These are phyloP conservation scores for Aspergillus ostianus DNA, from an alignment of 495 filamentous ascomycete genomes.

Conservation along the genomic window DNA sequence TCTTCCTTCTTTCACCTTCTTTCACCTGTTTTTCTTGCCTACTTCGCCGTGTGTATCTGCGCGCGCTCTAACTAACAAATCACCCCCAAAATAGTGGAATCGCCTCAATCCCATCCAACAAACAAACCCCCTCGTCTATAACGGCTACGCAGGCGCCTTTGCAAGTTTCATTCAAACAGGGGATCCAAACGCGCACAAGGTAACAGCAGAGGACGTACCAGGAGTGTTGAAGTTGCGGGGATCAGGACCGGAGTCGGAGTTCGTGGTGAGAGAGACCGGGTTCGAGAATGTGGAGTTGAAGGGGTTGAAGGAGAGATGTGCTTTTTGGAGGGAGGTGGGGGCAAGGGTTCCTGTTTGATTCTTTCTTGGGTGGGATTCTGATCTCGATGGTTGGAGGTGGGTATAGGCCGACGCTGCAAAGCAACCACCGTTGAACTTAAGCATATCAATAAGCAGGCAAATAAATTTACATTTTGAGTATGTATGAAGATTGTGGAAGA, in stretches of 20 bases:
- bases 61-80: not conserved
- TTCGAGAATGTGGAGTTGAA: slow-evolving; percentile 38
- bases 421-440: too few relatives aligned
- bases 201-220: slow-evolving; percentile 44
- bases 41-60: not conserved
- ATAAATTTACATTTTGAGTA: too few relatives aligned
- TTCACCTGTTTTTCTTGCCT: not conserved
- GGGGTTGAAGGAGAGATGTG: slow-evolving; percentile 47
- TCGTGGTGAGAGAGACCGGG: slow-evolving; percentile 45
- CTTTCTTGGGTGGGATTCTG: not conserved
- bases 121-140: slow-evolving; percentile 51
- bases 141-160: slow-evolving; percentile 58
- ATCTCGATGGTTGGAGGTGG: not conserved
- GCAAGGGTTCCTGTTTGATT: slow-evolving; percentile 31
- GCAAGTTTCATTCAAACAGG: slow-evolving; percentile 60
- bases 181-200: slow-evolving; percentile 56
- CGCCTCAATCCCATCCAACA: slow-evolving; percentile 52
- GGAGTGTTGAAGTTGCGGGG: slow-evolving; percentile 42
- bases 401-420: too few relatives aligned
- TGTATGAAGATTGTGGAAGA: too few relatives aligned
- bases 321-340: slow-evolving; percentile 53
- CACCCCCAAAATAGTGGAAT: slow-evolving; percentile 48
- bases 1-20: slow-evolving; percentile 14
- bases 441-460: too few relatives aligned
- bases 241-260: slow-evolving; percentile 44